phyloP scores from a whole-genome alignment of 352 stramenopile species.

The Phytophthora rubi region DNA sequence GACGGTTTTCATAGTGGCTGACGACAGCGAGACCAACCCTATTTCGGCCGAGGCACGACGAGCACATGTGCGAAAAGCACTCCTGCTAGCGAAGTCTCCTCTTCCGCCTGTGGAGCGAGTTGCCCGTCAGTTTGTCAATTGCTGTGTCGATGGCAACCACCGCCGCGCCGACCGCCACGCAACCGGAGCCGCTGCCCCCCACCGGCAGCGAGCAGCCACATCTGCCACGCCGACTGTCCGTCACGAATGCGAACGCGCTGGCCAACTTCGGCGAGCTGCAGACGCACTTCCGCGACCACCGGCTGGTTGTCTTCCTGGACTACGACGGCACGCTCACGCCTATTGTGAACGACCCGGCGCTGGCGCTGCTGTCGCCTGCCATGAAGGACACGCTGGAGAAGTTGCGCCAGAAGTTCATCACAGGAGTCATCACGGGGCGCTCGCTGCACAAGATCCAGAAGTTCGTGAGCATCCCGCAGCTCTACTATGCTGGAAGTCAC shows the following conservation, averaged over 20 bases:
- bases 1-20: conserved; percentile 36
- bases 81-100: conserved; percentile 19
- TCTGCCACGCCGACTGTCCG: conserved; percentile 51
- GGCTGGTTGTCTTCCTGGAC: conserved; percentile 88
- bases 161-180: not conserved
- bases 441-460: conserved; percentile 90
- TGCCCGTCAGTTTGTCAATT: conserved; percentile 19
- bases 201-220: conserved; percentile 14
- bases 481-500: conserved; percentile 92
- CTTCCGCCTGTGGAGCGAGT: conserved; percentile 17
- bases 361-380: conserved; percentile 68
- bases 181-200: not conserved
- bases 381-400: conserved; percentile 80
- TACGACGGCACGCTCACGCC: conserved; percentile 92
- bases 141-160: conserved; percentile 11
- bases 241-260: conserved; percentile 79
- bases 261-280: conserved; percentile 71
- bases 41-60: conserved; percentile 18
- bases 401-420: conserved; percentile 82
- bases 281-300: conserved; percentile 54
- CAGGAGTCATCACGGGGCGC: conserved; percentile 86
- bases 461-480: conserved; percentile 86
- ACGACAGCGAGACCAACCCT: conserved; percentile 25
- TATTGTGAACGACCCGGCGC: conserved; percentile 88
- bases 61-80: conserved; percentile 33